phyloP scores from a whole-genome alignment of 2,329 filamentous ascomycete species.

The Pseudocercospora crystallina region DNA sequence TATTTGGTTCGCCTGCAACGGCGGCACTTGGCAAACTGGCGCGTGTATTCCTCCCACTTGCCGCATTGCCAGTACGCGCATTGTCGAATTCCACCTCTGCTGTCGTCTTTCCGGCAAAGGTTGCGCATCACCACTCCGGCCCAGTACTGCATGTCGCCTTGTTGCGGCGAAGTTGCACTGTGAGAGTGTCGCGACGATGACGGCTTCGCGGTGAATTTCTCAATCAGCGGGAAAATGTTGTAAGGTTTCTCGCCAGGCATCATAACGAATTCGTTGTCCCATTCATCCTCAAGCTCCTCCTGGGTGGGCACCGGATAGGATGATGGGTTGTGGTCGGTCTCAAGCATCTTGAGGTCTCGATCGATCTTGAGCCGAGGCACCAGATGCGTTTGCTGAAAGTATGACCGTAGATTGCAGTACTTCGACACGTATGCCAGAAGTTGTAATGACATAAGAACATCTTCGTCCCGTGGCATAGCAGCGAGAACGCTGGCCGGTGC shows the following conservation, averaged over 20 bases:
- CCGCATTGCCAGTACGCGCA: constrained; percentile 98
- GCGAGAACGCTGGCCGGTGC: constrained; percentile 68
- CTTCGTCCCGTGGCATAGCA: constrained; percentile 93
- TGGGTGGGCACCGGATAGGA: constrained; percentile 38
- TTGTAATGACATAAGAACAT: constrained; percentile 96
- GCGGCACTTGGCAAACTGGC: constrained; percentile 97
- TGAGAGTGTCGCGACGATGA: constrained; percentile 67
- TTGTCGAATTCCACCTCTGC: constrained; percentile 87
- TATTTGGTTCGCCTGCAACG: constrained; percentile 88
- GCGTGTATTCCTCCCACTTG: constrained; percentile 95
- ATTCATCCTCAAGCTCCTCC: constrained; percentile 69
- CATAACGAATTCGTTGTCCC: constrained; percentile 77
- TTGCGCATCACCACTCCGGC: constrained; percentile 99
- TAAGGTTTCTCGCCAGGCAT: constrained; percentile 34
- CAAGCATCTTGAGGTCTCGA: constrained; percentile 76
- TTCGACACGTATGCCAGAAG: constrained; percentile 97
- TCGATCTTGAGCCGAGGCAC: constrained; percentile 90
- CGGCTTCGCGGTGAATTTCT: constrained; percentile 88
- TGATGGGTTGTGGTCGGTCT: constrained; percentile 60
- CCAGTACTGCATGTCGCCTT: constrained; percentile 90
- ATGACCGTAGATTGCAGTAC: constrained; percentile 92
- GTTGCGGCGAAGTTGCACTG: constrained; percentile 52
- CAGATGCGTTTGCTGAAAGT: constrained; percentile 92
- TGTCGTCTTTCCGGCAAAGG: constrained; percentile 95
- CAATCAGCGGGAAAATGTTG: constrained; percentile 96